Conservation (phyloP, 768 basidiomycete species). For the Boletus reticulatus region DNA sequence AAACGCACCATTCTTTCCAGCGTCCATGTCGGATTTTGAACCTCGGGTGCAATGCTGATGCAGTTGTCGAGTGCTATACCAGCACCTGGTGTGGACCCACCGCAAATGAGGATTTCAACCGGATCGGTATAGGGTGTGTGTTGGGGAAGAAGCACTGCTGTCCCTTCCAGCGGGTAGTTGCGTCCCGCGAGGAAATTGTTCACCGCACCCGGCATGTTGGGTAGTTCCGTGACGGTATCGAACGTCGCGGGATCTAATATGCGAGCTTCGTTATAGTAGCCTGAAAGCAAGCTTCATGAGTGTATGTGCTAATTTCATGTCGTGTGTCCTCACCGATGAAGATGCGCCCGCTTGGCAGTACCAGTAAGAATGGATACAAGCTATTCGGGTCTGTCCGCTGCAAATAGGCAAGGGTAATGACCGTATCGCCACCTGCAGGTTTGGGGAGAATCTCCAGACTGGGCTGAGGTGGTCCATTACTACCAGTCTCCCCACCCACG, state of each 20-base stretch:
- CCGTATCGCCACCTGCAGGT: slow-evolving; percentile 60
- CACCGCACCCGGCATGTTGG: slow-evolving; percentile 75
- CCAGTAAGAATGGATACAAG: slow-evolving; percentile 72
- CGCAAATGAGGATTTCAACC: slow-evolving; percentile 67
- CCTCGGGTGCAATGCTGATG: slow-evolving; percentile 66
- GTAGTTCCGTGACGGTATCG: slow-evolving; percentile 53
- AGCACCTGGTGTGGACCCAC: slow-evolving; percentile 64
- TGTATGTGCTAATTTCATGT: neutral
- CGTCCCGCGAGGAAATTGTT: slow-evolving; percentile 71
- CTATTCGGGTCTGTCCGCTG: slow-evolving; percentile 76
- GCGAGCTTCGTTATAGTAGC: slow-evolving; percentile 80
- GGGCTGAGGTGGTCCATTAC: slow-evolving; percentile 63
- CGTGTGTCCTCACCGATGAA: slow-evolving; percentile 59
- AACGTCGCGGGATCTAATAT: slow-evolving; percentile 69
- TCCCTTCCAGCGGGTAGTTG: slow-evolving; percentile 75
- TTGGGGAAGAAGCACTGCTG: slow-evolving; percentile 68
- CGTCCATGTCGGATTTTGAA: slow-evolving; percentile 57
- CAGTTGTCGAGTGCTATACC: slow-evolving; percentile 63
- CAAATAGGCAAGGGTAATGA: slow-evolving; percentile 62
- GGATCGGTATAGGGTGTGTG: slow-evolving; percentile 72
- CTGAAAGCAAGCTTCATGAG: slow-evolving; percentile 31
- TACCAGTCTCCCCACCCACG: slow-evolving; percentile 75
- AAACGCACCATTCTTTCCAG: slow-evolving; percentile 74
- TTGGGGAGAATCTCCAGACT: slow-evolving; percentile 72
- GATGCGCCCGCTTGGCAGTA: slow-evolving; percentile 66